Percentiles rank a stretch among this genome's conserved stretches.
Conservation (phyloP, 768 basidiomycete species). For the Leccinum subgranulosum region DNA sequence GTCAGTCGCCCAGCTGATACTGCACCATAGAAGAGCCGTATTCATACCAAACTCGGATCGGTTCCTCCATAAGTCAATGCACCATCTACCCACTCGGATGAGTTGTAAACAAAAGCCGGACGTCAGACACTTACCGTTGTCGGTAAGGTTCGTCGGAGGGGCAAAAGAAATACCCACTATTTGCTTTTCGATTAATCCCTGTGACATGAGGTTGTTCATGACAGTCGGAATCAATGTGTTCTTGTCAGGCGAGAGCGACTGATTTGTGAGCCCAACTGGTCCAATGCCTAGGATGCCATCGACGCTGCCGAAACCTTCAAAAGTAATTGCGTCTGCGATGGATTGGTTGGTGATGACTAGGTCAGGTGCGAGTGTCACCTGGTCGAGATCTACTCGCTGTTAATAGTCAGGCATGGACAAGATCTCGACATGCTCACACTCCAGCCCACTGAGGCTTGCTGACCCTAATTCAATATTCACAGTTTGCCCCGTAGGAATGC, state of each 20-base stretch:
- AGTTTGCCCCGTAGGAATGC: conserved; percentile 22
- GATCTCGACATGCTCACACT: conserved; percentile 22
- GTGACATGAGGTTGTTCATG: conserved; percentile 17
- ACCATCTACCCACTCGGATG: conserved; percentile 11
- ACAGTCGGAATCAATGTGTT: conserved; percentile 14
- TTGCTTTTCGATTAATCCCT: conserved; percentile 12
- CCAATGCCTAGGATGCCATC: conserved; percentile 27
- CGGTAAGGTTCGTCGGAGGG: conserved; percentile 6
- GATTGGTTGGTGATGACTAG: conserved; percentile 28
- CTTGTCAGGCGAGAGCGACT: not conserved
- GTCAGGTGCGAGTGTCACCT: conserved; percentile 21
- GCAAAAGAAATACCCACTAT: conserved; percentile 18
- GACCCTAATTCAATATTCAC: conserved; percentile 9
- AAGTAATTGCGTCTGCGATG: conserved; percentile 24
- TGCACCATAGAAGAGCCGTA: not conserved
- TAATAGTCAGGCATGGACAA: not conserved
- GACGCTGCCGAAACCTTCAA: conserved; percentile 13
- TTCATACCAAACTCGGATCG: not conserved
- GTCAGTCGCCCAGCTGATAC: not conserved
- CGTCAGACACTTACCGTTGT: conserved; percentile 6
- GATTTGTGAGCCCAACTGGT: conserved; percentile 8
- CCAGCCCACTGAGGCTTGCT: conserved; percentile 30
- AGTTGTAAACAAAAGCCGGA: not conserved
- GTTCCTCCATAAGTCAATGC: not conserved
- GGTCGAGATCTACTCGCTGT: conserved; percentile 20